Conservation (phyloP, 805 yeast species). For the Maudiozyma saulgeensis region DNA sequence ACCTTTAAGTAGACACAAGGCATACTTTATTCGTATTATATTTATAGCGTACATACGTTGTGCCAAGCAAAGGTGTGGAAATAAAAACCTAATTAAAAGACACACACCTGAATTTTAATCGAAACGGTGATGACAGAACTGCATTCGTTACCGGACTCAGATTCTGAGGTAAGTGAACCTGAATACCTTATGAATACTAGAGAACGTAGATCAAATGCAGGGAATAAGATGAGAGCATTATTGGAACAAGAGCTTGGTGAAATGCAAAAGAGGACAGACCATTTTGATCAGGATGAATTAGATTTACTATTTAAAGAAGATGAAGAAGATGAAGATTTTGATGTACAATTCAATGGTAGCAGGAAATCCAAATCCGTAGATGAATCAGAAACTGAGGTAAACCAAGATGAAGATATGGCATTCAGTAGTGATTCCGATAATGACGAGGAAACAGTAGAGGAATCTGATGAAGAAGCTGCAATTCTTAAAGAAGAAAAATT, state of each 20-base stretch:
- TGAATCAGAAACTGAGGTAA: constrained; percentile 11
- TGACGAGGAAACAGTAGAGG: constrained; percentile 28
- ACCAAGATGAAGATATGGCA: constrained; percentile 24
- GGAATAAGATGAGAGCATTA: constrained; percentile 66
- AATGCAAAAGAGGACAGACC: constrained; percentile 24
- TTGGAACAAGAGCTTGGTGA: constrained; percentile 57
- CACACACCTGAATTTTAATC: too few species aligned
- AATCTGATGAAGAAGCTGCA: constrained; percentile 55
- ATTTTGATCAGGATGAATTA: constrained; percentile 71
- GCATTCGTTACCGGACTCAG: not conserved
- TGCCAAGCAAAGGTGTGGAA: too few species aligned
- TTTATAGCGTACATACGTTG: too few species aligned
- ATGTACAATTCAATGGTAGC: constrained; percentile 16
- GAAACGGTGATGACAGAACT: not conserved
- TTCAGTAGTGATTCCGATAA: constrained; percentile 27
- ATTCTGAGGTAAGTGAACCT: constrained; percentile 17
- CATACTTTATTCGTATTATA: too few species aligned
- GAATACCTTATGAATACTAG: constrained; percentile 68
- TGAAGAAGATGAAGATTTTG: constrained; percentile 44
- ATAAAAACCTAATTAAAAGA: too few species aligned
- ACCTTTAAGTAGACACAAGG: too few species aligned
- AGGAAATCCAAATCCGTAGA: constrained; percentile 12
- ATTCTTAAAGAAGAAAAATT: constrained; percentile 36
- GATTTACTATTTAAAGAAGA: constrained; percentile 60
- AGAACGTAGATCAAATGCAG: constrained; percentile 78